These are phyloP conservation scores for Septoria petroselini DNA, from an alignment of 2,329 filamentous ascomycete species.

Conservation along the genomic window DNA sequence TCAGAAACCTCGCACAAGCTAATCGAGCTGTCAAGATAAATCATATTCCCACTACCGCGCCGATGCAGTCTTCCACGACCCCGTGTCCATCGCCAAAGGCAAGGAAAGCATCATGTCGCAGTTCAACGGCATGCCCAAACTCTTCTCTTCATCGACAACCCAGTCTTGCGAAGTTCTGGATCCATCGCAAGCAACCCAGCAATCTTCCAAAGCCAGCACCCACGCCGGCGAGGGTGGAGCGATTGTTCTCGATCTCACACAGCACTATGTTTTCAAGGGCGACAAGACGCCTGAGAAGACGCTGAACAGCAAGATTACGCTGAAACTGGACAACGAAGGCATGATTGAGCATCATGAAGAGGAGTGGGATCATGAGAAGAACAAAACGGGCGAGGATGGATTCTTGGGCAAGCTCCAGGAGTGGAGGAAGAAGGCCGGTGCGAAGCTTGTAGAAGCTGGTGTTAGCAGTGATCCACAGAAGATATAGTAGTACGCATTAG, in stretches of 20 bases:
- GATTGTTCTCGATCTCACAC: slow-evolving; percentile 29
- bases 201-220: slow-evolving; percentile 11
- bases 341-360: slow-evolving; percentile 32
- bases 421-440: slow-evolving; percentile 31
- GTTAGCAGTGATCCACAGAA: slow-evolving; percentile 29
- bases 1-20: neutral
- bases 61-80: slow-evolving; percentile 32
- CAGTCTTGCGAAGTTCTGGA: slow-evolving; percentile 25
- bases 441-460: slow-evolving; percentile 30
- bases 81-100: slow-evolving; percentile 31
- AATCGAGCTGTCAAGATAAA: slow-evolving; percentile 13
- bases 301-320: slow-evolving; percentile 30
- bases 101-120: slow-evolving; percentile 31
- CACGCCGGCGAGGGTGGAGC: slow-evolving; percentile 15
- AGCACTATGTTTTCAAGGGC: slow-evolving; percentile 34
- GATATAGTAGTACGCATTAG: slow-evolving; percentile 15
- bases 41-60: slow-evolving; percentile 29
- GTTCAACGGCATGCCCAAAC: slow-evolving; percentile 34
- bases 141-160: slow-evolving; percentile 29
- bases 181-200: slow-evolving; percentile 15
- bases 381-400: slow-evolving; percentile 31
- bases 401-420: slow-evolving; percentile 33
- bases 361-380: slow-evolving; percentile 32
- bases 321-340: slow-evolving; percentile 28
- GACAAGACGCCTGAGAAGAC: slow-evolving; percentile 31